Conservation (phyloP, 495 filamentous ascomycete genomes). For the Terfezia claveryi region DNA sequence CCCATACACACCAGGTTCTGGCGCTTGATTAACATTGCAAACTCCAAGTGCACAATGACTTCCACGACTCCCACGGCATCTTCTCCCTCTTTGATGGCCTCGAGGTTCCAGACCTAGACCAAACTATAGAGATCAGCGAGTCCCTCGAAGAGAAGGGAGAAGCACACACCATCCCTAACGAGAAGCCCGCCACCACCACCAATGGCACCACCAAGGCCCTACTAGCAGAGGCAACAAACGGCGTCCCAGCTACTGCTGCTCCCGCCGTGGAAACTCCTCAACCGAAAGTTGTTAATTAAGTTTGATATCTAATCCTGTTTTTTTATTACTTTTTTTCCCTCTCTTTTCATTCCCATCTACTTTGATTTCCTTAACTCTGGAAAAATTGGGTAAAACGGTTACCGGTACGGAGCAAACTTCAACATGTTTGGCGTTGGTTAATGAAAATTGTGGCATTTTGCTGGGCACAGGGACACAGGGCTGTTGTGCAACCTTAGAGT, state of each 20-base stretch:
- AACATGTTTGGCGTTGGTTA: constrained; percentile 24
- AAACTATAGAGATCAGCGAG: constrained; percentile 16
- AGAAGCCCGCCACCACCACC: too few species aligned
- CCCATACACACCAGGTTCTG: neutral
- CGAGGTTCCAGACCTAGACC: constrained; percentile 40
- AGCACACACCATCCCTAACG: too few species aligned
- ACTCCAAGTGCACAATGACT: constrained; percentile 76
- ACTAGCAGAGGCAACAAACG: neutral
- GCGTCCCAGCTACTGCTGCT: neutral
- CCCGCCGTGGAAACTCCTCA: neutral
- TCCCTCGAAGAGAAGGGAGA: too few species aligned
- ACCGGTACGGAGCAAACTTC: constrained; percentile 20
- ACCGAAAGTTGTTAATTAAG: neutral
- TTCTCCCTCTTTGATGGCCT: constrained; percentile 74
- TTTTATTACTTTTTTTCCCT: neutral
- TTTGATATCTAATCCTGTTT: neutral
- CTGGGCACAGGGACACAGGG: too few species aligned
- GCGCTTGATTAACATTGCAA: constrained; percentile 6
- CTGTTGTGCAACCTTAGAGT: too few species aligned
- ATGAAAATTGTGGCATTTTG: too few species aligned
- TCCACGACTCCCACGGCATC: constrained; percentile 53
- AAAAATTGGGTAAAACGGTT: neutral
- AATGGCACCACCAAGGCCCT: too few species aligned
- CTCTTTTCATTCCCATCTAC: neutral
- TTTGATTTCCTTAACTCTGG: constrained; percentile 1